Evolutionary conservation across 2,329 filamentous ascomycete genomes (phyloP).

Genomic region (Fusarium chuoi): DNA sequence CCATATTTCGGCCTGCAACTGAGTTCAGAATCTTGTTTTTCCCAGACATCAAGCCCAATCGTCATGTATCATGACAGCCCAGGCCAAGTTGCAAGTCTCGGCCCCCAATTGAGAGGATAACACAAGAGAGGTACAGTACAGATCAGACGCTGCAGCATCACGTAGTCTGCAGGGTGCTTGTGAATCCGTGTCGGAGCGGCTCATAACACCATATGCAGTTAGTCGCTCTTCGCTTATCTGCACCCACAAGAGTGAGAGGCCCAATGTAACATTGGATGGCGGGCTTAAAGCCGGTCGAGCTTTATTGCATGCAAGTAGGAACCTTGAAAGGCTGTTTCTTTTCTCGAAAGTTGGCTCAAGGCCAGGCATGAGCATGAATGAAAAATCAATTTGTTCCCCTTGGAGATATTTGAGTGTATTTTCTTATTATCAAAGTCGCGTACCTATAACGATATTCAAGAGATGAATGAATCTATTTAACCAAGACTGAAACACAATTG

Average conservation of each 20-base stretch:
- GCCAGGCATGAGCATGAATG: neutral
- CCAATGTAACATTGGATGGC: neutral
- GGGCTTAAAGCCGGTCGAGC: neutral
- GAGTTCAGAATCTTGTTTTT: slow-evolving; percentile 15
- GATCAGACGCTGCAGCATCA: neutral
- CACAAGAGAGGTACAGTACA: neutral
- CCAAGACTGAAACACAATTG: neutral
- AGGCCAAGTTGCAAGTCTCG: neutral
- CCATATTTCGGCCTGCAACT: neutral
- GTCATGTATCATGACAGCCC: neutral
- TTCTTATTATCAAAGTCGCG: neutral
- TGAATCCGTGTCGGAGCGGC: slow-evolving; percentile 7
- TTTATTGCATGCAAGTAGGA: neutral
- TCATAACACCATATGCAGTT: slow-evolving; percentile 13
- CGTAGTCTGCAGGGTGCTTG: neutral
- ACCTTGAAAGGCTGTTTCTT: neutral
- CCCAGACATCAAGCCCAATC: neutral
- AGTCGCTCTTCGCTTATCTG: slow-evolving; percentile 18
- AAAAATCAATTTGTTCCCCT: neutral
- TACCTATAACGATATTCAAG: neutral
- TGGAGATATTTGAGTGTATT: neutral
- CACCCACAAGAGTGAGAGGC: neutral
- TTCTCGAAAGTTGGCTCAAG: neutral
- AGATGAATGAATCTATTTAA: neutral
- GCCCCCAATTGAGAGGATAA: slow-evolving; percentile 6